Percentiles rank a stretch among this genome's conserved stretches.
Evolutionary conservation across 306 rosid genomes (phyloP).

Genomic region (Cyclanthera cordifolia): DNA sequence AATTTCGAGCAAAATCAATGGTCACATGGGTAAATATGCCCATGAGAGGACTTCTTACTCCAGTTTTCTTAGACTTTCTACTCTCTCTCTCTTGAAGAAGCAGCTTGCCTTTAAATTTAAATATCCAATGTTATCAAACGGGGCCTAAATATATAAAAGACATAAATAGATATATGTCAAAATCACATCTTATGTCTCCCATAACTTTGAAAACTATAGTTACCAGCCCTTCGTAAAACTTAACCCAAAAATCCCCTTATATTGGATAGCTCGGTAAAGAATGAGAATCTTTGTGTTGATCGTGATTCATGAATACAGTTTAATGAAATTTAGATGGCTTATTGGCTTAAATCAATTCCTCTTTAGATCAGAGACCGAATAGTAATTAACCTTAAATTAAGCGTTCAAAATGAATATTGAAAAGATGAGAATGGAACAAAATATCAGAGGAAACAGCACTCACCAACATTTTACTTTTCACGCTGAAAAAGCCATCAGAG

Average conservation of each 20-base stretch:
- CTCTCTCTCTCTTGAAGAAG: not conserved
- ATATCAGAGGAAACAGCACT: slow-evolving; percentile 15
- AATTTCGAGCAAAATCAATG: not conserved
- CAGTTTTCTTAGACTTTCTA: not conserved
- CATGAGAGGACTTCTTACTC: not conserved
- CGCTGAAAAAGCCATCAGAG: slow-evolving; percentile 65
- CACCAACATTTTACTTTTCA: slow-evolving; percentile 77
- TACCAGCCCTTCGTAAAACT: not conserved
- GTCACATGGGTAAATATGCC: not conserved
- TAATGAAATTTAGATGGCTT: not conserved
- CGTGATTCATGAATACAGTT: not conserved
- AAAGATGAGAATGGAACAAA: not conserved
- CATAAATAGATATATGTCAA: not conserved
- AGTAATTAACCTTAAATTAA: not conserved
- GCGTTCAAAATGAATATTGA: not conserved
- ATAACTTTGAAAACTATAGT: not conserved
- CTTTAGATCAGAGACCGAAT: not conserved
- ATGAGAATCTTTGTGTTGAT: not conserved
- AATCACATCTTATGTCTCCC: not conserved
- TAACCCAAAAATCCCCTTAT: not conserved
- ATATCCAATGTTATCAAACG: too few species aligned
- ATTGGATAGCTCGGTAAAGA: not conserved
- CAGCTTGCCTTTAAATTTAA: not conserved
- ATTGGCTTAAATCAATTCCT: not conserved
- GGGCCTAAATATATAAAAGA: not conserved